Evolutionary conservation across 768 basidiomycete species (phyloP).

Genomic region (Russula sp.): DNA sequence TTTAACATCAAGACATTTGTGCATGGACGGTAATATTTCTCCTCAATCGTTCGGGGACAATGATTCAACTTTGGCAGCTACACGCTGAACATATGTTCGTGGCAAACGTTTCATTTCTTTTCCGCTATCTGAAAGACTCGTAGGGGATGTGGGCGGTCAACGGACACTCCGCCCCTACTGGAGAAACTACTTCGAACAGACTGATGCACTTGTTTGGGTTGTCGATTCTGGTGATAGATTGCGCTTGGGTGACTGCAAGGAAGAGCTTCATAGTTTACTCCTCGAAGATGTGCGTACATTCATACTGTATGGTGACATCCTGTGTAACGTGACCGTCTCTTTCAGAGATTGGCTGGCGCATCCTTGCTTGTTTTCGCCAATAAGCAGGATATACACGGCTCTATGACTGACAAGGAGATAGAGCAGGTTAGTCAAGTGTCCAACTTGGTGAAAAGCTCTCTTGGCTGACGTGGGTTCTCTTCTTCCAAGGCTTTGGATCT

Average conservation of each 20-base stretch:
- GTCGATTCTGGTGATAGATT: slow-evolving; percentile 93
- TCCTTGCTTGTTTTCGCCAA: slow-evolving; percentile 95
- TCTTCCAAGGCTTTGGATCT: slow-evolving; percentile 71
- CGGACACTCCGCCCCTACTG: slow-evolving; percentile 95
- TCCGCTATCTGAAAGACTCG: slow-evolving; percentile 8
- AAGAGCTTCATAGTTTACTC: slow-evolving; percentile 81
- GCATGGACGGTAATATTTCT: slow-evolving; percentile 69
- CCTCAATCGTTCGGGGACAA: not conserved
- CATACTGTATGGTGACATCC: not conserved
- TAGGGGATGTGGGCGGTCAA: slow-evolving; percentile 99
- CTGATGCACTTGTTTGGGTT: slow-evolving; percentile 97
- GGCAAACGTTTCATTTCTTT: not conserved
- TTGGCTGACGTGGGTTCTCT: slow-evolving; percentile 12
- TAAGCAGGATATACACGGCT: slow-evolving; percentile 92
- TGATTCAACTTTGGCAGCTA: slow-evolving; percentile 45
- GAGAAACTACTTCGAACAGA: slow-evolving; percentile 99
- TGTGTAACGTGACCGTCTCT: slow-evolving; percentile 5
- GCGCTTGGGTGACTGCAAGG: slow-evolving; percentile 85
- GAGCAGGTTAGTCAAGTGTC: slow-evolving; percentile 57
- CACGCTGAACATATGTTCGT: slow-evolving; percentile 76
- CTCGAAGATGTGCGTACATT: slow-evolving; percentile 73
- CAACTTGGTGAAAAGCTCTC: slow-evolving; percentile 13
- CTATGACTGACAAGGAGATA: slow-evolving; percentile 80
- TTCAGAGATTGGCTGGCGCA: slow-evolving; percentile 91
- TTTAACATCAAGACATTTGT: slow-evolving; percentile 99